Conservation (phyloP, 805 yeast genomes). For the Metschnikowia shivogae region DNA sequence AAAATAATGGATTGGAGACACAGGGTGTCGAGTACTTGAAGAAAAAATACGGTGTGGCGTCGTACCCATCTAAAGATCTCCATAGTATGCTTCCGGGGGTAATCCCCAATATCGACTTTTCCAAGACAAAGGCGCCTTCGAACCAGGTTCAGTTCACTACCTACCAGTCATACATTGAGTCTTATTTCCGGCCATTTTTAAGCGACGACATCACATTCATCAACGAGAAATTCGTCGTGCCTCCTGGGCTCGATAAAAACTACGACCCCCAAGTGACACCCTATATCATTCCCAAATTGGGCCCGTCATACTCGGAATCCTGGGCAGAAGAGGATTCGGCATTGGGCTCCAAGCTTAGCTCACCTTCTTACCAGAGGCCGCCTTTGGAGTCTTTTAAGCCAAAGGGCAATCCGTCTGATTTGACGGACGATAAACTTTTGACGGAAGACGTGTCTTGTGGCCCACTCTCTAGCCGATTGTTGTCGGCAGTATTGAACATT, state of each 20-base stretch:
- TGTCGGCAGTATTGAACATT: slow-evolving; percentile 71
- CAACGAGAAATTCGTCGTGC: slow-evolving; percentile 55
- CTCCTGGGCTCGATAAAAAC: slow-evolving; percentile 44
- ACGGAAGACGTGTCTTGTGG: slow-evolving; percentile 82
- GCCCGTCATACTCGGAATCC: slow-evolving; percentile 72
- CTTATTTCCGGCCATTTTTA: slow-evolving; percentile 68
- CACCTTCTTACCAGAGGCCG: slow-evolving; percentile 45
- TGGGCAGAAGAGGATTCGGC: slow-evolving; percentile 82
- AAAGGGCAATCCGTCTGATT: slow-evolving; percentile 53
- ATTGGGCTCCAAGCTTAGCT: slow-evolving; percentile 39
- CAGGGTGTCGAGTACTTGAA: slow-evolving; percentile 74
- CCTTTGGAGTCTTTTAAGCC: slow-evolving; percentile 47
- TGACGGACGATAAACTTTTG: slow-evolving; percentile 61
- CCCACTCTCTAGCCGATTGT: slow-evolving; percentile 77
- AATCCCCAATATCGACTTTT: slow-evolving; percentile 82
- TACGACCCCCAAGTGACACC: slow-evolving; percentile 71
- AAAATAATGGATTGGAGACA: slow-evolving; percentile 52
- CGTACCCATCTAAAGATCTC: slow-evolving; percentile 80
- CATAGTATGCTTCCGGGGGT: slow-evolving; percentile 78
- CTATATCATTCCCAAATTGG: slow-evolving; percentile 77
- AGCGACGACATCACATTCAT: slow-evolving; percentile 82
- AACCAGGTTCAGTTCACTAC: slow-evolving; percentile 93
- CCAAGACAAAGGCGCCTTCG: slow-evolving; percentile 63
- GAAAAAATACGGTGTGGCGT: slow-evolving; percentile 78
- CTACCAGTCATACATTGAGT: slow-evolving; percentile 79